Evolutionary conservation across 2,329 filamentous ascomycete genomes (phyloP), one percentile per base, ranked within the genome.

Genomic region (Shiraia bambusicola): DNA sequence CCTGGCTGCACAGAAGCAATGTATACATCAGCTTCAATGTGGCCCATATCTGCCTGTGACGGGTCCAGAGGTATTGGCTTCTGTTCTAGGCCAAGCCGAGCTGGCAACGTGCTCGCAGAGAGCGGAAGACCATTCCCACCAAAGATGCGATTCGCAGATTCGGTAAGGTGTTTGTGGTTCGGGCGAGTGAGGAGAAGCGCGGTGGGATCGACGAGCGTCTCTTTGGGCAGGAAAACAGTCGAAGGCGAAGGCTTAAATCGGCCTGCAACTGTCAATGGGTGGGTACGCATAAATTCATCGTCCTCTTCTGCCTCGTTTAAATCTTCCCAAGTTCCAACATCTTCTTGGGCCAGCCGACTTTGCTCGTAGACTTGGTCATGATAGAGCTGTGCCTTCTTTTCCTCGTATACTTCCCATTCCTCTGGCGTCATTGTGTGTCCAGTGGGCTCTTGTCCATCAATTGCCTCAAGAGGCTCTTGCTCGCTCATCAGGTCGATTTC

Each of bases 91-190:
- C 59, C 57, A n/a, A 71, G 24, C 71, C 78, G 58, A 71, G 80
- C 57, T 71, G 78, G 12, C 54, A 76, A 70, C 0, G 87, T 84
- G 2, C 87, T 91, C 1, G 83, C 83, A 2, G 89, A 94, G 60
- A 86, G 77, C 3, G 91, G 91, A 12, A 97, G 73, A 0, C 83
- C 81, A 3, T 70, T 70, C 0, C 92, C 92, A 30, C 91, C 92
- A 63, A 95, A 92, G 1, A 81, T 76, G 30, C 76, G 79, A 52
- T 88, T 81, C 0, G 91, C 87, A 1, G 86, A 78, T 42, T 85
- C 78, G 25, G 77, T 76, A 24, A 97, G 74, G 62, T 98, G 93
- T 42, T 83, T 86, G 47, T 66, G 60, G 30, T 83, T 80, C 42
- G 88, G 80, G 8, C 68, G 65, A 2, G 39, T 82, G 80, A 97